phyloP scores from a whole-genome alignment of 2,329 filamentous ascomycete genomes.

The Penicillium sp. region DNA sequence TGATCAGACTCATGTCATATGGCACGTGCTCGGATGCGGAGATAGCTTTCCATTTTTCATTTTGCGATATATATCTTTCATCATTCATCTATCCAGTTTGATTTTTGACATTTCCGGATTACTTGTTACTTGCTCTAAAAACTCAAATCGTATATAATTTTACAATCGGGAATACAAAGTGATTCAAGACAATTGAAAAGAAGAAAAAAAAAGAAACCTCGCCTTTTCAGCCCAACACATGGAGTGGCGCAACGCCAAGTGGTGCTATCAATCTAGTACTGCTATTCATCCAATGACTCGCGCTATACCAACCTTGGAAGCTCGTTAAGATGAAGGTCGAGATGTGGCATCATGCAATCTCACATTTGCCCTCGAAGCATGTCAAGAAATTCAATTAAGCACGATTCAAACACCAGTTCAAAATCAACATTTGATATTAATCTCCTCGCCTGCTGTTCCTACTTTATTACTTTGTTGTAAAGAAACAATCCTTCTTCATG shows the following conservation, averaged over 20 bases:
- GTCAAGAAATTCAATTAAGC: neutral
- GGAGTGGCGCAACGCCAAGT: neutral
- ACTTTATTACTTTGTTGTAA: neutral
- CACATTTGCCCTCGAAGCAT: neutral
- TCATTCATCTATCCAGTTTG: neutral
- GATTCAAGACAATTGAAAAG: neutral
- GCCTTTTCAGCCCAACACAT: neutral
- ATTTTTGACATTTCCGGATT: too few species aligned
- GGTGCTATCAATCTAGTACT: neutral
- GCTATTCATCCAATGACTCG: neutral
- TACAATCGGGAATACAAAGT: neutral
- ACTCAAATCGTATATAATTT: neutral
- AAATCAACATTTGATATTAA: neutral
- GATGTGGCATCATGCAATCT: neutral
- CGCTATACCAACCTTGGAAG: neutral
- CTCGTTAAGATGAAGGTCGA: neutral
- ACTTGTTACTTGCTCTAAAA: too few species aligned
- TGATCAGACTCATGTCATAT: constrained; percentile 8
- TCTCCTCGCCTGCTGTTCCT: neutral
- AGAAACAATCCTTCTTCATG: neutral
- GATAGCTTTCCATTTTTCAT: neutral
- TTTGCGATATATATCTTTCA: neutral
- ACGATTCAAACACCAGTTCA: neutral
- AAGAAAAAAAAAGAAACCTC: neutral
- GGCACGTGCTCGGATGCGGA: constrained; percentile 12